Evolutionary conservation across 495 filamentous ascomycete genomes (phyloP).

Genomic region (Neurospora sp.): DNA sequence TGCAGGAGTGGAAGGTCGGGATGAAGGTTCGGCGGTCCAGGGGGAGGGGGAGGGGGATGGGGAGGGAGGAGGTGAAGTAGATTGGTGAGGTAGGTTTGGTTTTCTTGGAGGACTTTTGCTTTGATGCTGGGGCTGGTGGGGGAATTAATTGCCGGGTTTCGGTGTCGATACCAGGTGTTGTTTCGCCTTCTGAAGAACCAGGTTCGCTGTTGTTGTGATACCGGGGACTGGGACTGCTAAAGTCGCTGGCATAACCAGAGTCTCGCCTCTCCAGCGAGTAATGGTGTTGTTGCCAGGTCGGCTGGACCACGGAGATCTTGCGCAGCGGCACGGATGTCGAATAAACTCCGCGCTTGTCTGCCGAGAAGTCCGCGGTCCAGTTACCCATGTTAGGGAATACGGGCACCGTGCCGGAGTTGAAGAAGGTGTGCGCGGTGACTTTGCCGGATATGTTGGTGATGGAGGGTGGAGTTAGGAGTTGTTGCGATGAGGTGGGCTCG

Average conservation of each 20-base stretch:
- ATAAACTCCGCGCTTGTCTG: constrained; percentile 52
- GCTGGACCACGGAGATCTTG: constrained; percentile 50
- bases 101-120: background rate
- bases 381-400: constrained; percentile 51
- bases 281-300: constrained; percentile 54
- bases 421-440: constrained; percentile 68
- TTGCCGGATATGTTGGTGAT: constrained; percentile 59
- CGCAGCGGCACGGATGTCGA: constrained; percentile 51
- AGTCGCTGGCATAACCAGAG: constrained; percentile 40
- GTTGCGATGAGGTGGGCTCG: constrained; percentile 44
- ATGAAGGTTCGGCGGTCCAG: constrained; percentile 55
- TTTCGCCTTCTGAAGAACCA: constrained; percentile 4
- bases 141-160: background rate
- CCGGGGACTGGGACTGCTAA: background rate
- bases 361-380: constrained; percentile 32
- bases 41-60: constrained; percentile 68
- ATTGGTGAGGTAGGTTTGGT: constrained; percentile 17
- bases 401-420: constrained; percentile 33
- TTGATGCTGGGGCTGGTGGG: background rate
- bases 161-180: background rate
- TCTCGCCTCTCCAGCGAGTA: constrained; percentile 40
- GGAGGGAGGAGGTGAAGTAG: constrained; percentile 52
- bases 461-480: constrained; percentile 47
- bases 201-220: constrained; percentile 10
- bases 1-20: constrained; percentile 84